Base-by-base conservation (phyloP, 148 eudicot genomes). In the Vaccinium macrocarpon region DNA sequence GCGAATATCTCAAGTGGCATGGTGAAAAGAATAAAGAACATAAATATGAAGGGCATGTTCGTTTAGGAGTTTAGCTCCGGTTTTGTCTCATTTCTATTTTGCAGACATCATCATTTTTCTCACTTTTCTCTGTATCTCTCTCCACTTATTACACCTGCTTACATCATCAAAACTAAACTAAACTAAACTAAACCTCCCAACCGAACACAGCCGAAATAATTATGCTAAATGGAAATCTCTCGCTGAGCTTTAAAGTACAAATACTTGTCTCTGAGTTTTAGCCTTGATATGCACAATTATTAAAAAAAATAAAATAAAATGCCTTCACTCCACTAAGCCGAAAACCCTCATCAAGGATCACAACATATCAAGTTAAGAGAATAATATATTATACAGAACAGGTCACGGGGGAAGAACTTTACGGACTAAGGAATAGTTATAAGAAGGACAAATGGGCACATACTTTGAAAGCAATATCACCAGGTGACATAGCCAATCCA, bases 391-490 rank as follows among this genome's bases (percentile, higher is more conserved):
- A 5, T 0, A 55, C 13, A 25, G 4, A 57, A 15, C 27, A 23
- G 50, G 50, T 32, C 8, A 77, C 2, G 8, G 81, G 23, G 10
- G n/a, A 76, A 15, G 38, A 38, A 38, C 18, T 14, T 66, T 8
- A 82, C 15, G 29, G 55, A 53, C 18, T 2, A 52, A 53, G 10
- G 42, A 51, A 64, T 8, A 55, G 71, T 50, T 6, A 51, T 48
- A 25, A 52, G 21, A 56, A 50, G 29, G 38, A 80, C 49, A 46
- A 77, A 64, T 6, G 53, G 55, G 38, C 5, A 50, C 86, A n/a
- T 87, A 97, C 99, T 89, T 97, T 97, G 85, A 97, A 97, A 80
- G 99, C 99, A 85, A 97, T 97, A 84, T 97, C 99, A 13, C 99
- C 99, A 1, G 99, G 99, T 14, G 96, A 92, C 99, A 97, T 97